Percentiles rank a stretch among this genome's conserved stretches.
phyloP scores from a whole-genome alignment of 1,139 yeast genomes.

The Kodamaea alishanica region DNA sequence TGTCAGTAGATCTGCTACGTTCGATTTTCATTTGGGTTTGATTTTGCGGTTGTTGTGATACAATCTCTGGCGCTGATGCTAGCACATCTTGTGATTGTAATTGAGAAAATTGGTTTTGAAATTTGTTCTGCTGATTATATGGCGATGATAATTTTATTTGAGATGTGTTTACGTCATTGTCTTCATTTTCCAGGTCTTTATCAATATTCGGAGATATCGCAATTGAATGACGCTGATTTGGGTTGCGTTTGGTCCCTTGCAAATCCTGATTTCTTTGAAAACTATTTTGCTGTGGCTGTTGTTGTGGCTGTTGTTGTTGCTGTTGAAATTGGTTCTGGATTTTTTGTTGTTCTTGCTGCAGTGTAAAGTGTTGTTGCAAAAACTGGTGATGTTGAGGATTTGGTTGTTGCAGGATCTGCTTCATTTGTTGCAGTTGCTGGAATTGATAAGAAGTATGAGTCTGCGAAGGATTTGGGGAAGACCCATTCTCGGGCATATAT shows the following conservation, averaged over 20 bases:
- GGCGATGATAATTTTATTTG: not conserved
- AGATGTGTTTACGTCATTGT: not conserved
- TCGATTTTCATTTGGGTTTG: not conserved
- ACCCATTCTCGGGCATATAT: conserved; percentile 5
- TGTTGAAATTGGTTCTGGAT: not conserved
- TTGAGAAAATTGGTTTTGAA: not conserved
- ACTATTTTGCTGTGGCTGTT: conserved; percentile 1
- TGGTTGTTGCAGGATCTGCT: conserved; percentile 3
- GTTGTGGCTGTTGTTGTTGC: conserved; percentile 5
- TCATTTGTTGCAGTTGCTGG: conserved; percentile 8
- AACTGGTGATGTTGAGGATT: conserved; percentile 6
- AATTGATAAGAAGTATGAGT: conserved; percentile 3
- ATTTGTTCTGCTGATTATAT: conserved; percentile 1
- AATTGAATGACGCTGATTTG: conserved; percentile 10
- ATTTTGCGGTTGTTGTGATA: conserved; percentile 4
- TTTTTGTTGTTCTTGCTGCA: conserved; percentile 1
- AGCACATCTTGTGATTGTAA: not conserved
- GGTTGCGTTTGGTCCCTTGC: conserved; percentile 2
- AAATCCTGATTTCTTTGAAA: too few species aligned
- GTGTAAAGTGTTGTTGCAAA: conserved; percentile 2
- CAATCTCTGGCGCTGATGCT: conserved; percentile 1
- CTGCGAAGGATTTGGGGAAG: not conserved
- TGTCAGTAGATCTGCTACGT: not conserved
- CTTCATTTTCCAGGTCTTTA: conserved; percentile 1
- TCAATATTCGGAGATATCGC: conserved; percentile 9